Evolutionary conservation across 2,329 filamentous ascomycete species (phyloP).

Genomic region (Fusarium paranaense): DNA sequence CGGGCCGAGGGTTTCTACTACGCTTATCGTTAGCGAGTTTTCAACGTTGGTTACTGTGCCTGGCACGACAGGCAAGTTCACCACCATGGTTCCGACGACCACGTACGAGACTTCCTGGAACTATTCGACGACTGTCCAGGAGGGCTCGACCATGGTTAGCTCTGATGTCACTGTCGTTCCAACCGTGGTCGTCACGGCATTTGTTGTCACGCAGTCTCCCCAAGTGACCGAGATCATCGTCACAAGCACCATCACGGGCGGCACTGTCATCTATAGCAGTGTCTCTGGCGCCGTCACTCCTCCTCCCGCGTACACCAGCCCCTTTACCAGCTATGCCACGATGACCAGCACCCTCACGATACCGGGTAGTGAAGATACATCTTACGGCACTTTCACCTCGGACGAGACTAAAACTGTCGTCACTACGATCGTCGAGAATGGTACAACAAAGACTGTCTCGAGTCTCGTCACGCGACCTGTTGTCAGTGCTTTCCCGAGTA

Average conservation of each 20-base stretch:
- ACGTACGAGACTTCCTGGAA: constrained; percentile 18
- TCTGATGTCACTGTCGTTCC: constrained; percentile 13
- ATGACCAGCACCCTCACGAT: constrained; percentile 17
- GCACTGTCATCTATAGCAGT: constrained; percentile 9
- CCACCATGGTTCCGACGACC: constrained; percentile 28
- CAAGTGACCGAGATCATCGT: constrained; percentile 6
- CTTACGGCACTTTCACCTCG: constrained; percentile 7
- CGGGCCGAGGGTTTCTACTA: constrained; percentile 24
- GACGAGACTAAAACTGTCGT: constrained; percentile 16
- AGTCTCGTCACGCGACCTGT: constrained; percentile 17
- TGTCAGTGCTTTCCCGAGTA: constrained; percentile 20
- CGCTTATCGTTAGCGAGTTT: constrained; percentile 24
- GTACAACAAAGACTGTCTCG: constrained; percentile 19
- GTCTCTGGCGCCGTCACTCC: neutral
- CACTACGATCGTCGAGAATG: constrained; percentile 22
- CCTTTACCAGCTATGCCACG: constrained; percentile 4
- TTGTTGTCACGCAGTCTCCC: constrained; percentile 15
- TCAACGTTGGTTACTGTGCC: constrained; percentile 33
- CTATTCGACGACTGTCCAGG: constrained; percentile 23
- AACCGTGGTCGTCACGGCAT: constrained; percentile 25
- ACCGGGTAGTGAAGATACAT: constrained; percentile 11
- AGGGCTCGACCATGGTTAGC: constrained; percentile 16
- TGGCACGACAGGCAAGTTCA: constrained; percentile 38
- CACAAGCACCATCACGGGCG: constrained; percentile 19
- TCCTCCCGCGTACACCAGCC: neutral